These are phyloP conservation scores for Didymella sp. DNA, from an alignment of 2,329 filamentous ascomycete species.

Conservation along the genomic window DNA sequence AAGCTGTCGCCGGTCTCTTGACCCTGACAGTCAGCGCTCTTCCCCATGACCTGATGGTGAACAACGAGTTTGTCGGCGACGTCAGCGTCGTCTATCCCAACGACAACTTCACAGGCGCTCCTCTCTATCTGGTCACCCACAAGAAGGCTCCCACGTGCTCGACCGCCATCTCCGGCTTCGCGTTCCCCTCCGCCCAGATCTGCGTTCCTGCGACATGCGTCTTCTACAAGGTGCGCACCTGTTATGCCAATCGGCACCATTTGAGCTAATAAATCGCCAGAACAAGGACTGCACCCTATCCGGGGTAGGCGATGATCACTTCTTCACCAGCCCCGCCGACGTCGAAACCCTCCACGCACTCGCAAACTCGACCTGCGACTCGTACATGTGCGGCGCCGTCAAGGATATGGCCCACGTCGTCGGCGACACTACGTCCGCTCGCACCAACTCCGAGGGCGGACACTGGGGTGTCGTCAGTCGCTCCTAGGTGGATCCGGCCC, in stretches of 20 bases:
- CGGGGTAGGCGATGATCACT: not conserved
- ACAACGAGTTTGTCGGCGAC: slow-evolving; percentile 24
- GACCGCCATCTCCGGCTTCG: not conserved
- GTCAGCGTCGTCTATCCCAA: slow-evolving; percentile 25
- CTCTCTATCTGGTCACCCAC: slow-evolving; percentile 21
- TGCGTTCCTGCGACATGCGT: slow-evolving; percentile 4
- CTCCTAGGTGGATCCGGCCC: no score
- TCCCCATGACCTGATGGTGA: slow-evolving; percentile 32
- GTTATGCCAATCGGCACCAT: no score
- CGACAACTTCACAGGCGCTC: slow-evolving; percentile 19
- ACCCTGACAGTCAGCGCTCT: slow-evolving; percentile 1
- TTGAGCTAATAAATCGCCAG: no score
- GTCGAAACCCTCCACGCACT: not conserved
- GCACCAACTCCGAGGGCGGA: not conserved
- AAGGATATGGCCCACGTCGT: not conserved
- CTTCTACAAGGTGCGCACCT: slow-evolving; percentile 7
- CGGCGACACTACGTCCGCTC: not conserved
- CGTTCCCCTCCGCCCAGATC: slow-evolving; percentile 5
- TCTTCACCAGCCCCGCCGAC: slow-evolving; percentile 5
- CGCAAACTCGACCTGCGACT: not conserved
- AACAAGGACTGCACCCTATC: slow-evolving; percentile 5
- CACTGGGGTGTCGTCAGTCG: not conserved
- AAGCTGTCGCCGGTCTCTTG: not conserved
- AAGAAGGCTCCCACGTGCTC: slow-evolving; percentile 20
- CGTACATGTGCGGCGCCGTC: slow-evolving; percentile 1